Evolutionary conservation across 1,284 basidiomycete genomes (phyloP).

Genomic region (Rhodofomes roseus): DNA sequence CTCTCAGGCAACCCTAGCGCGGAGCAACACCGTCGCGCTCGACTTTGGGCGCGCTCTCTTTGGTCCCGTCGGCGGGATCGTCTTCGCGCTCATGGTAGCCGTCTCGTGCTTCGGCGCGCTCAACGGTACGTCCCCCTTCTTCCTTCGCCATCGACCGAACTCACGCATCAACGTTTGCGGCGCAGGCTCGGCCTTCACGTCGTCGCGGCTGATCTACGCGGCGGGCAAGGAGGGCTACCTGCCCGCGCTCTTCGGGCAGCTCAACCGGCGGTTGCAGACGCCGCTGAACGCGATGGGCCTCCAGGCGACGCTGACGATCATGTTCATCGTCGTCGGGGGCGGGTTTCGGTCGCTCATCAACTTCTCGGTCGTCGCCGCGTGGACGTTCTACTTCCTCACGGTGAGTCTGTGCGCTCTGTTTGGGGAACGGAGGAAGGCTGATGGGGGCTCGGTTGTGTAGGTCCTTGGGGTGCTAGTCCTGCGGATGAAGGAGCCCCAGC

Average conservation of each 20-base stretch:
- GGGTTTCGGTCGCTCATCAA: constrained; percentile 87
- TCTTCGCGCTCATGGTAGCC: constrained; percentile 90
- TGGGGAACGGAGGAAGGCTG: background rate
- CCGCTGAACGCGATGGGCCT: constrained; percentile 84
- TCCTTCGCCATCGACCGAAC: background rate
- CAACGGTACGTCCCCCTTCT: constrained; percentile 53
- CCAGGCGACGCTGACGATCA: constrained; percentile 71
- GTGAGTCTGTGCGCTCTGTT: constrained; percentile 37
- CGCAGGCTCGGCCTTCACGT: constrained; percentile 76
- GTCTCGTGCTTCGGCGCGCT: constrained; percentile 93
- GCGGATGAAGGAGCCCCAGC: constrained; percentile 85
- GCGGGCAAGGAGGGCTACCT: constrained; percentile 89
- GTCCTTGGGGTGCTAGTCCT: constrained; percentile 87
- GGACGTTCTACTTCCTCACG: constrained; percentile 91
- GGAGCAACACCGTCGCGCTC: constrained; percentile 90
- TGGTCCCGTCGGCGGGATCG: constrained; percentile 79
- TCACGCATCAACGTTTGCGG: background rate
- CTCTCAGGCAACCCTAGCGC: constrained; percentile 55
- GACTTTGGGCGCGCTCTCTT: constrained; percentile 91
- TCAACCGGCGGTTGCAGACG: constrained; percentile 73
- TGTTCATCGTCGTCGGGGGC: constrained; percentile 81
- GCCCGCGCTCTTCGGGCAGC: constrained; percentile 76
- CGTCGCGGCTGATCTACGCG: constrained; percentile 81
- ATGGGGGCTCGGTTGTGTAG: constrained; percentile 30
- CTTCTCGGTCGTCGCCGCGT: constrained; percentile 83